Evolutionary conservation across 2,329 filamentous ascomycete genomes (phyloP).

Genomic region (Fusarium sp.): DNA sequence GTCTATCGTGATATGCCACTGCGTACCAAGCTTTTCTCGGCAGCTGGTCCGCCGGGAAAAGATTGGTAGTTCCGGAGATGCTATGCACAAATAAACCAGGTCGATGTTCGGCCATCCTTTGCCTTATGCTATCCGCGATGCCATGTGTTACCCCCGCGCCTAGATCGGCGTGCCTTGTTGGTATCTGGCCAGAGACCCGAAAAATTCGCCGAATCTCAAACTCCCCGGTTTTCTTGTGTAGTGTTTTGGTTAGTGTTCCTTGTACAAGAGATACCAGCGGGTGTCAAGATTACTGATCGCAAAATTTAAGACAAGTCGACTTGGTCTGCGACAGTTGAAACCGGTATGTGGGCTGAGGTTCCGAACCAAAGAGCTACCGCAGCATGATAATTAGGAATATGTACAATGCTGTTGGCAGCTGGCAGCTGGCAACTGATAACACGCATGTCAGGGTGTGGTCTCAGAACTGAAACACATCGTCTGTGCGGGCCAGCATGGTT

Average conservation of each 20-base stretch:
- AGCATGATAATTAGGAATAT: constrained; percentile 4
- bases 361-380: background rate
- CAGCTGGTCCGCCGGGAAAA: constrained; percentile 30
- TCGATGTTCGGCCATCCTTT: constrained; percentile 32
- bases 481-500: constrained; percentile 36
- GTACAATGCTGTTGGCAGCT: constrained; percentile 3
- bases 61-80: constrained; percentile 33
- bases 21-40: constrained; percentile 37
- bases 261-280: constrained; percentile 3
- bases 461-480: constrained; percentile 37
- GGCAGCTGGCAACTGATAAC: constrained; percentile 7
- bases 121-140: constrained; percentile 34
- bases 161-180: constrained; percentile 33
- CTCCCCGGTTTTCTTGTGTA: constrained; percentile 5
- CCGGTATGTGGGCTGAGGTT: background rate
- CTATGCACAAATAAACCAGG: constrained; percentile 36
- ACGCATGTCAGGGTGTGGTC: constrained; percentile 31
- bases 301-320: background rate
- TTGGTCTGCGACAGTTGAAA: background rate
- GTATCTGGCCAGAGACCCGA: constrained; percentile 26
- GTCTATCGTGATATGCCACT: constrained; percentile 9
- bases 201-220: constrained; percentile 28
- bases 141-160: constrained; percentile 40
- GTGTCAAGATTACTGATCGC: background rate
- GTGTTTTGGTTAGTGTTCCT: background rate